A percentile compares a stretch with the other conserved stretches of the same genome.
Conservation (phyloP, 495 filamentous ascomycete species). For the Hypoxylon subgilvum region DNA sequence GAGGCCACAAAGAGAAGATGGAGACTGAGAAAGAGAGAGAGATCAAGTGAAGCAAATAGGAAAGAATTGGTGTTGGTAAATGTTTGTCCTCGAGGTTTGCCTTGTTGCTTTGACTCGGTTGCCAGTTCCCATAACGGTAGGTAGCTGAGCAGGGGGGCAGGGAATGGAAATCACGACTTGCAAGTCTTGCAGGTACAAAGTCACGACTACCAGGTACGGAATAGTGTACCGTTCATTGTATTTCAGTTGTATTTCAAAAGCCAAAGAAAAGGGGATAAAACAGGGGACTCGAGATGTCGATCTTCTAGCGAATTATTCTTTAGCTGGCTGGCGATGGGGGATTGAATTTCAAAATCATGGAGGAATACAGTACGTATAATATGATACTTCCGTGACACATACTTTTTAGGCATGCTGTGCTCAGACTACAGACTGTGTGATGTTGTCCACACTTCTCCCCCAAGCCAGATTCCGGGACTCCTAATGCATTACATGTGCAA, state of each 20-base stretch:
- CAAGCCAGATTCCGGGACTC: constrained; percentile 21
- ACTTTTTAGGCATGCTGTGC: constrained; percentile 12
- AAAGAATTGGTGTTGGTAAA: constrained; percentile 2
- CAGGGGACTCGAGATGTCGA: constrained; percentile 21
- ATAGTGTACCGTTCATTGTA: too few relatives aligned
- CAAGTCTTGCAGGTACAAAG: constrained; percentile 13
- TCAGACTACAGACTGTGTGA: constrained; percentile 25
- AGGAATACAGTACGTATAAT: constrained; percentile 34
- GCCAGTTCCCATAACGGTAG: constrained; percentile 17
- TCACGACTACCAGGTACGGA: not conserved
- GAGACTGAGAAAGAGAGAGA: constrained; percentile 4
- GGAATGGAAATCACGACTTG: constrained; percentile 16
- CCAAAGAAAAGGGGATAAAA: constrained; percentile 21
- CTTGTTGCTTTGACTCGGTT: constrained; percentile 37
- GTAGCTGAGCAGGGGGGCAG: constrained; percentile 1
- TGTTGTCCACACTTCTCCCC: not conserved
- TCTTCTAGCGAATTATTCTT: constrained; percentile 23
- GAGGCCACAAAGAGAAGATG: constrained; percentile 4
- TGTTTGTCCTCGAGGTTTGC: constrained; percentile 25
- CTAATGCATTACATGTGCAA: constrained; percentile 32
- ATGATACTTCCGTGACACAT: constrained; percentile 23
- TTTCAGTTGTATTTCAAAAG: constrained; percentile 13
- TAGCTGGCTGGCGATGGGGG: constrained; percentile 18
- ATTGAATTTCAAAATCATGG: constrained; percentile 36
- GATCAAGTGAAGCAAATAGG: not conserved